phyloP scores from a whole-genome alignment of 2,329 filamentous ascomycete species.

The Ceratocystis destructans region DNA sequence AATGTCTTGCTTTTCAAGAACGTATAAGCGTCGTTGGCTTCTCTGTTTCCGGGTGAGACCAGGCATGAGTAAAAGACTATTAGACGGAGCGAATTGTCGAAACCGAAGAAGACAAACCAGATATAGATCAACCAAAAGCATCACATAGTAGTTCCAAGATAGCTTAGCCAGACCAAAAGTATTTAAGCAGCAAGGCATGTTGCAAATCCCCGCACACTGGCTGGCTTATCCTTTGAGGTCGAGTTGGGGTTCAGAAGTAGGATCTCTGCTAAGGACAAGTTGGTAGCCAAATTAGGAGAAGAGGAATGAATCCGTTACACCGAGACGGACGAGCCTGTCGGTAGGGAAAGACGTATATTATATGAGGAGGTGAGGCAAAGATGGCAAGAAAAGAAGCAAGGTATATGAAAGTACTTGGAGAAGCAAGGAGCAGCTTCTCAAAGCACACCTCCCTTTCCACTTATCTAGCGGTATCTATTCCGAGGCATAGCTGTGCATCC shows the following conservation, averaged over 20 bases:
- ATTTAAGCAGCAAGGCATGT: background rate
- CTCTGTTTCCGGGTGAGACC: background rate
- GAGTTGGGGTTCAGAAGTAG: background rate
- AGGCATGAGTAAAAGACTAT: background rate
- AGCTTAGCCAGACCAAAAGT: background rate
- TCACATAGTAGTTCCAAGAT: background rate
- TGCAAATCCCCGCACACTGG: background rate
- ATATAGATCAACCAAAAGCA: background rate
- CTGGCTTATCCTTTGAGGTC: background rate
- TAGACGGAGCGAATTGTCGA: background rate
- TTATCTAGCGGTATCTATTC: background rate
- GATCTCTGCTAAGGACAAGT: background rate
- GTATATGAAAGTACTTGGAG: background rate
- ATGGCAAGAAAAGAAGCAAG: background rate
- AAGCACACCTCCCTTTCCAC: background rate
- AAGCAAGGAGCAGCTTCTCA: background rate
- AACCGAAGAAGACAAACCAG: too few species aligned
- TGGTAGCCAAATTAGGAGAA: slow-evolving; percentile 2
- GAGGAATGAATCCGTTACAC: background rate
- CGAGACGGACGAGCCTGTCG: background rate
- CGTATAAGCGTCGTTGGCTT: too few species aligned
- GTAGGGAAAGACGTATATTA: background rate
- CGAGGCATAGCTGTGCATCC: too few species aligned
- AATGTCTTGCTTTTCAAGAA: too few species aligned
- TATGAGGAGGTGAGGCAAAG: background rate